A percentile compares a stretch with the other conserved stretches of the same genome.
Conservation (phyloP, 345 rosid genomes). For the Hibiscus syriacus region DNA sequence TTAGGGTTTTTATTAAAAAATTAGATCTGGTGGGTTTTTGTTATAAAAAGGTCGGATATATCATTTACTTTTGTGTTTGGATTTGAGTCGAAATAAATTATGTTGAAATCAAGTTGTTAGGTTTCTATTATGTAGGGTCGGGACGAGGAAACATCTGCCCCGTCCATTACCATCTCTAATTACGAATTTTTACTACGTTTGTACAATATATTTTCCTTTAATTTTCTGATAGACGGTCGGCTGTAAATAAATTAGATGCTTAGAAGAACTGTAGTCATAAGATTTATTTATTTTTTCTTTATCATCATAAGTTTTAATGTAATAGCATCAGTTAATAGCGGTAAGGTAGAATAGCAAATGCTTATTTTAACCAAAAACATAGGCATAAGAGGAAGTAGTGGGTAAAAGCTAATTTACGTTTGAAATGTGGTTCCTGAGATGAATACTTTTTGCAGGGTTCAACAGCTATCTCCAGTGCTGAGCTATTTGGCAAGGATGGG, state of each 20-base stretch:
- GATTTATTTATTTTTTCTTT: too few relatives aligned
- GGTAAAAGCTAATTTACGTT: not conserved
- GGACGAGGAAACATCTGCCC: too few relatives aligned
- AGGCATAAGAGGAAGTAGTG: not conserved
- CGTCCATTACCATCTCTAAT: too few relatives aligned
- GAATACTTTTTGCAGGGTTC: slow-evolving; percentile 49
- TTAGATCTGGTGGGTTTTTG: too few relatives aligned
- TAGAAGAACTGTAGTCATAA: not conserved
- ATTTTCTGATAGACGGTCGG: not conserved
- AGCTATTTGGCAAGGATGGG: slow-evolving; percentile 46
- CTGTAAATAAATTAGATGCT: not conserved
- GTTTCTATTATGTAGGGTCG: too few relatives aligned
- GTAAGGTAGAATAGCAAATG: not conserved
- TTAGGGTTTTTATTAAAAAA: too few relatives aligned
- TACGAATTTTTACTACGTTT: not conserved
- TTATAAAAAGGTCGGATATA: too few relatives aligned
- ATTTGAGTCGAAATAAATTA: too few relatives aligned
- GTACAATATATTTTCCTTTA: not conserved
- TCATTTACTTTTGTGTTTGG: too few relatives aligned
- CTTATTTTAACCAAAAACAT: not conserved
- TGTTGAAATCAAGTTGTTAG: too few relatives aligned
- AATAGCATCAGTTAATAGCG: not conserved
- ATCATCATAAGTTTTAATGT: too few relatives aligned
- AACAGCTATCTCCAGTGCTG: too few relatives aligned
- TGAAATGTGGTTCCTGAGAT: not conserved